Evolutionary conservation across 306 rosid genomes (phyloP).

Genomic region (Inga laurina): DNA sequence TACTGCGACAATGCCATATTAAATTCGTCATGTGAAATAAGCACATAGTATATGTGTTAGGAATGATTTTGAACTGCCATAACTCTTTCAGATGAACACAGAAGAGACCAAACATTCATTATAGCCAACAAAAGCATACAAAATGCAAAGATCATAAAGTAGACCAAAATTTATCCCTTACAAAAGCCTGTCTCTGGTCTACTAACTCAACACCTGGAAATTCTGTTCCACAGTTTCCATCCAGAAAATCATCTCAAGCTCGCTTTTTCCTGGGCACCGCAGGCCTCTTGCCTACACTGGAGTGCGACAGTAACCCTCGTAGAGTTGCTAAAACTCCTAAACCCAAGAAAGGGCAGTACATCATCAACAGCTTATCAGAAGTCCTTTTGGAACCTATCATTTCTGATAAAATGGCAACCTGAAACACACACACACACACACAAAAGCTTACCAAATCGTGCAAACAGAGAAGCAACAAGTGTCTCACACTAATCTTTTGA

Average conservation of each 20-base stretch:
- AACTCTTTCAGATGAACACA: neutral
- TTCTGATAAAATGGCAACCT: slow-evolving; percentile 33
- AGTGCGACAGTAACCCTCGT: slow-evolving; percentile 10
- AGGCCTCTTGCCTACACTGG: neutral
- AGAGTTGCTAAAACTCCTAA: slow-evolving; percentile 44
- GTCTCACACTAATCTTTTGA: neutral
- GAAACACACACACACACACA: neutral
- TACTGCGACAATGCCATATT: neutral
- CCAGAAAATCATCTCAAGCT: neutral
- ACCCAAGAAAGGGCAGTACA: slow-evolving; percentile 53
- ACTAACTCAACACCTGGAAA: neutral
- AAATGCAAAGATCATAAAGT: neutral
- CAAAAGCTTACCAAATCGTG: neutral
- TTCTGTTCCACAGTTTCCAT: neutral
- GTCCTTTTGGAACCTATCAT: slow-evolving; percentile 44
- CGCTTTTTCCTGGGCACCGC: neutral
- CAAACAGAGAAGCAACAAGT: neutral
- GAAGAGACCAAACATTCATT: neutral
- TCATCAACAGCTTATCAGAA: slow-evolving; percentile 45
- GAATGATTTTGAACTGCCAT: neutral
- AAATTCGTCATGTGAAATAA: neutral
- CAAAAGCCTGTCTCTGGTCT: neutral
- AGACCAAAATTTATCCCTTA: neutral
- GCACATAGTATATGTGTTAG: too few species aligned
- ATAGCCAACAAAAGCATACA: neutral